Percentiles rank a stretch among this genome's conserved stretches.
These are phyloP conservation scores for Alternaria incomplexa DNA, from an alignment of 2,329 filamentous ascomycete genomes.

Conservation along the genomic window DNA sequence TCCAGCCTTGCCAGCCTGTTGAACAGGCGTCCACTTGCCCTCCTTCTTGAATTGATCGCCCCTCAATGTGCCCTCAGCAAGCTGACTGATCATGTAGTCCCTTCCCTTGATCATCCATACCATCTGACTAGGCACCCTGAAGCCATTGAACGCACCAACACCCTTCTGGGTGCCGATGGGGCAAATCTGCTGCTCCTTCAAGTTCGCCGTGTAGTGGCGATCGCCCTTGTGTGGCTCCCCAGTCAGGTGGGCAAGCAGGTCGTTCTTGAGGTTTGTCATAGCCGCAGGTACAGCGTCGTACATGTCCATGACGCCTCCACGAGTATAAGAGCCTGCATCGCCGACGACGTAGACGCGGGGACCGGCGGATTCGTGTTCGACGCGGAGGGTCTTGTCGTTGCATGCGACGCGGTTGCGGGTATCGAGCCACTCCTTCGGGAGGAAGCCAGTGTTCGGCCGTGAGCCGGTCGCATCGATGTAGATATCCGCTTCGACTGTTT, in stretches of 20 bases:
- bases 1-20: conserved; percentile 28
- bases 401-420: conserved; percentile 56
- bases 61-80: conserved; percentile 34
- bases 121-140: conserved; percentile 48
- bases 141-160: conserved; percentile 47
- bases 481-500: conserved; percentile 57
- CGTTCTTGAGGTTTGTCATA: conserved; percentile 55
- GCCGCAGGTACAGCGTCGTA: conserved; percentile 51
- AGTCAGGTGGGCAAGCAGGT: conserved; percentile 48
- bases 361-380: conserved; percentile 51
- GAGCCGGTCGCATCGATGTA: conserved; percentile 62
- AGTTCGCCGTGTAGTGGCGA: conserved; percentile 38
- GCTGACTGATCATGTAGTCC: conserved; percentile 47
- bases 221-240: conserved; percentile 37
- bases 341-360: conserved; percentile 57
- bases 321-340: conserved; percentile 55
- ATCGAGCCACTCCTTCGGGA: conserved; percentile 58
- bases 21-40: conserved; percentile 41
- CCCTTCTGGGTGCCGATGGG: conserved; percentile 48
- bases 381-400: conserved; percentile 57
- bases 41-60: conserved; percentile 46
- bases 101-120: conserved; percentile 53
- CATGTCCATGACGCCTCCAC: conserved; percentile 54
- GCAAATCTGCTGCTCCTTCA: conserved; percentile 44
- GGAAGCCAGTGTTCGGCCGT: conserved; percentile 59